phyloP scores from a whole-genome alignment of 768 basidiomycete genomes.

The Naganishia kalamii region DNA sequence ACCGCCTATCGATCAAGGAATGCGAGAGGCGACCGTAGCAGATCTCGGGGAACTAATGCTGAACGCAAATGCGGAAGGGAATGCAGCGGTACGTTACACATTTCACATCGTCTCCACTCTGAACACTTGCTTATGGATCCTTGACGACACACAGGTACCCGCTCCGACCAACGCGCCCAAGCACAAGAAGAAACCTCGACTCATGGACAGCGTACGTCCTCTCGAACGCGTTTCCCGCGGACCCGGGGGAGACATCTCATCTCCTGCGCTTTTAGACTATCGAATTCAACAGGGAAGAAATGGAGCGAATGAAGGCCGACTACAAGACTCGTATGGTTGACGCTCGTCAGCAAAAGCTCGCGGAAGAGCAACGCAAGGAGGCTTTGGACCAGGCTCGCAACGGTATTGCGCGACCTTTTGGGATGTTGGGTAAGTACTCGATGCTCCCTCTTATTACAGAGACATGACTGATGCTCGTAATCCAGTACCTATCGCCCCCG shows the following conservation, averaged over 20 bases:
- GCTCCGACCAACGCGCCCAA: neutral
- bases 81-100: too few species aligned
- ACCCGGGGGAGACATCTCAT: neutral
- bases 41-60: neutral
- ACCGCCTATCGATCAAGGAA: neutral
- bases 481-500: neutral
- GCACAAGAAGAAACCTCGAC: neutral
- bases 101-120: too few species aligned
- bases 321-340: constrained; percentile 7
- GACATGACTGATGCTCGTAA: neutral
- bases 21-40: neutral
- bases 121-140: too few species aligned
- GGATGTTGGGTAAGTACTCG: neutral
- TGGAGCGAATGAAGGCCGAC: neutral
- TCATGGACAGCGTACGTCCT: neutral
- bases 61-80: neutral
- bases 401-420: constrained; percentile 6
- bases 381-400: neutral
- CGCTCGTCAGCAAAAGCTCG: neutral
- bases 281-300: neutral
- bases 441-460: neutral
- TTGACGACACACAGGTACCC: too few species aligned
- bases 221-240: neutral
- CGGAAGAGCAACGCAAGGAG: neutral
- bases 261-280: neutral